Conservation (phyloP, 2,329 filamentous ascomycete species). For the Alternaria arbusti region DNA sequence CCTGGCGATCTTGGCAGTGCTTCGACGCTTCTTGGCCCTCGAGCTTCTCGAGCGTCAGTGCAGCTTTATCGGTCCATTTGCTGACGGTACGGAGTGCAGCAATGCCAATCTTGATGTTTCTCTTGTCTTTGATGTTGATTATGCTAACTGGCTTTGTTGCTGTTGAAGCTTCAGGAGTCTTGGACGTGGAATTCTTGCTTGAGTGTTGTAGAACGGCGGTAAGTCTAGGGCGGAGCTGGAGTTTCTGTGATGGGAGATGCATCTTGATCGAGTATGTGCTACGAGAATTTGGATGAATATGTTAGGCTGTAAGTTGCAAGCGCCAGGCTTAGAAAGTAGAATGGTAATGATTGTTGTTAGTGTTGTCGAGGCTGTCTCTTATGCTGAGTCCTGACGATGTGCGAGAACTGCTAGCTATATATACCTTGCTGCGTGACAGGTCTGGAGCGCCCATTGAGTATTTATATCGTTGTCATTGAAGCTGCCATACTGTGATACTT, state of each 20-base stretch:
- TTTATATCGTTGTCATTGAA: too few relatives aligned
- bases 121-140: neutral
- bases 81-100: neutral
- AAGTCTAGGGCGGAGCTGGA: neutral
- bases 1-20: neutral
- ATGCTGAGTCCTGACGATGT: too few relatives aligned
- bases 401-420: too few relatives aligned
- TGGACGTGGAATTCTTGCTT: neutral
- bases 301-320: too few relatives aligned
- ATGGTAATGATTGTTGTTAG: too few relatives aligned
- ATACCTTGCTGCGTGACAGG: too few relatives aligned
- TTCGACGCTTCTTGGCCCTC: neutral
- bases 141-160: neutral
- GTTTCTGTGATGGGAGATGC: neutral
- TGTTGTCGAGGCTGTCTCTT: too few relatives aligned
- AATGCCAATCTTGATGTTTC: neutral
- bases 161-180: neutral
- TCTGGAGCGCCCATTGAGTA: too few relatives aligned
- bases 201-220: neutral
- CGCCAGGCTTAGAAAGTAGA: too few relatives aligned
- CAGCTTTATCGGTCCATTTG: conserved; percentile 9
- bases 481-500: too few relatives aligned
- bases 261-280: too few relatives aligned
- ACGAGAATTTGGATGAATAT: too few relatives aligned
- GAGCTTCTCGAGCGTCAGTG: conserved; percentile 5